Conservation (phyloP, 2,329 filamentous ascomycete genomes). For the Xenoacremonium recifei region DNA sequence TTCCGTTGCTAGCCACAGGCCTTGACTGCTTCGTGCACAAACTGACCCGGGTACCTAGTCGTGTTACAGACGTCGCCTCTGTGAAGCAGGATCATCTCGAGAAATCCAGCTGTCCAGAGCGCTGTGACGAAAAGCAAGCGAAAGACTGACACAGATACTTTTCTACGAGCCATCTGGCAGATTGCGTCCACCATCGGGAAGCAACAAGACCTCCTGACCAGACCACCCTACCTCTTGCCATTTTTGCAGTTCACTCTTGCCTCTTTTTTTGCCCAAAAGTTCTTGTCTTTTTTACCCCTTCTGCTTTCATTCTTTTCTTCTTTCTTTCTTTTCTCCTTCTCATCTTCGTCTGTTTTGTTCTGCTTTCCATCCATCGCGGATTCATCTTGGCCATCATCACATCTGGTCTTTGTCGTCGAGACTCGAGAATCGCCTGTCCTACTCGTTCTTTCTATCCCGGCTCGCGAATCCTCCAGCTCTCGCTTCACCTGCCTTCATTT, state of each 20-base stretch:
- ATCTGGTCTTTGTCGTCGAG: constrained; percentile 7
- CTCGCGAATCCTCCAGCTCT: constrained; percentile 8
- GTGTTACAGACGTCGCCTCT: no score
- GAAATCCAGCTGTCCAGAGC: no score
- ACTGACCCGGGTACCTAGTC: no score
- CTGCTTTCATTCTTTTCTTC: not conserved
- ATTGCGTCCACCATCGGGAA: no score
- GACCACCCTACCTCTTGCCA: no score
- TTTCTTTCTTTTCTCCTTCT: constrained; percentile 1
- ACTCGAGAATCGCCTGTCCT: constrained; percentile 1
- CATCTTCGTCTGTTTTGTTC: not conserved
- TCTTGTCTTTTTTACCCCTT: not conserved
- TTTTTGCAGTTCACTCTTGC: not conserved
- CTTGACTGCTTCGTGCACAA: no score
- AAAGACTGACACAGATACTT: no score
- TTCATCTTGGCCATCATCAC: constrained; percentile 2
- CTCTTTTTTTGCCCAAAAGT: not conserved
- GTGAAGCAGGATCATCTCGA: no score
- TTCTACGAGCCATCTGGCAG: no score
- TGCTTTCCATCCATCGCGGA: not conserved
- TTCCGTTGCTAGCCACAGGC: no score
- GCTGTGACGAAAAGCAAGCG: no score
- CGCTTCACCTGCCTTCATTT: constrained; percentile 20
- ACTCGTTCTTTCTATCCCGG: constrained; percentile 6
- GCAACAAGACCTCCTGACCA: no score